phyloP scores from a whole-genome alignment of 1,284 basidiomycete genomes.

The Psilocybe mexicana region DNA sequence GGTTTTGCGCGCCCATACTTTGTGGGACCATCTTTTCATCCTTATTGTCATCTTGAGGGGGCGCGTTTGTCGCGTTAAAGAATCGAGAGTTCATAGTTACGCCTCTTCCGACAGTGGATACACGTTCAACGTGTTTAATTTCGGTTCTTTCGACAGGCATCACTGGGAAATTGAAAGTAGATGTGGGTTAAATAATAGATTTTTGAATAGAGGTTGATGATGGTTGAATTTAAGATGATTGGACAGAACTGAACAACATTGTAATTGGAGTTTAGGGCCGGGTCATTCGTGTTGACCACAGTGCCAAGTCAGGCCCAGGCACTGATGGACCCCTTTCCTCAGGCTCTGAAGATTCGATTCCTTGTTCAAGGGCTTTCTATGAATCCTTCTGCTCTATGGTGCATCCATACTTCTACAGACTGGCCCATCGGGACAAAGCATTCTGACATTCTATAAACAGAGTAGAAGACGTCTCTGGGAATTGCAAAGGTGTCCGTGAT shows the following conservation, averaged over 20 bases:
- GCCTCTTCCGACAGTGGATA: not conserved
- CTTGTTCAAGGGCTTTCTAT: not conserved
- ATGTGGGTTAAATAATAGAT: not conserved
- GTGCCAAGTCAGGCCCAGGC: not conserved
- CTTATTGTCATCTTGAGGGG: not conserved
- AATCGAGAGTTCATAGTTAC: slow-evolving; percentile 1
- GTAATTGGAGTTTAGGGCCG: not conserved
- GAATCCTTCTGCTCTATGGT: not conserved
- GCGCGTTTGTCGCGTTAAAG: not conserved
- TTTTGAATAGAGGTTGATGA: not conserved
- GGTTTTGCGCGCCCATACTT: not conserved
- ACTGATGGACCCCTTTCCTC: not conserved
- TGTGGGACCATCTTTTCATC: not conserved
- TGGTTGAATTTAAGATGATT: too few species aligned
- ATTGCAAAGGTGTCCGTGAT: not conserved
- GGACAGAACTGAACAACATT: too few species aligned
- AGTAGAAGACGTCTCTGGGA: not conserved
- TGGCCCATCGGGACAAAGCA: not conserved
- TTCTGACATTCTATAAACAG: not conserved
- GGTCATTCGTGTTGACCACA: too few species aligned
- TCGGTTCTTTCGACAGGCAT: slow-evolving; percentile 4
- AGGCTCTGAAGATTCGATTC: not conserved
- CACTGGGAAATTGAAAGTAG: not conserved
- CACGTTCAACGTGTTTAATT: not conserved
- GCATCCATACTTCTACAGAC: not conserved